These are phyloP conservation scores for Rheum nobile DNA, from an alignment of 148 eudicot species.

Conservation along the genomic window DNA sequence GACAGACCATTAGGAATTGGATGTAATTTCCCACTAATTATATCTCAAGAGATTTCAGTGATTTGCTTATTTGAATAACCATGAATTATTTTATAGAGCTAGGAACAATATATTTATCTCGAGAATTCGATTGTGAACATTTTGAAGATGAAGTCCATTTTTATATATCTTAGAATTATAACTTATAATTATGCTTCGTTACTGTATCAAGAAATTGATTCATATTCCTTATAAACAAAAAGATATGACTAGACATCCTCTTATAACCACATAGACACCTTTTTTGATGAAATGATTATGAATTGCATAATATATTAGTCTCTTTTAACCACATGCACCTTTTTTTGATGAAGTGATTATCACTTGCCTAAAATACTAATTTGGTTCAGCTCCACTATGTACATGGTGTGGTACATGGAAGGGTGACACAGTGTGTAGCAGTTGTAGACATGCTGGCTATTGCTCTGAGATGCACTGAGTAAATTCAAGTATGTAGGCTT, in stretches of 20 bases:
- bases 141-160: neutral
- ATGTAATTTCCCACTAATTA: conserved; percentile 33
- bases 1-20: conserved; percentile 38
- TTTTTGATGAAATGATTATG: too few species aligned
- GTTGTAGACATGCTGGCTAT: conserved; percentile 56
- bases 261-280: too few species aligned
- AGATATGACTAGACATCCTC: neutral
- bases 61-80: neutral
- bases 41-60: neutral
- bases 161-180: neutral
- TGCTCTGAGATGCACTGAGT: conserved; percentile 89
- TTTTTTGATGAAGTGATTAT: too few species aligned
- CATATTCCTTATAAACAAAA: neutral
- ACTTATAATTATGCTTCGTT: neutral
- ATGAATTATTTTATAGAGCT: neutral
- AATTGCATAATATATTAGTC: too few species aligned
- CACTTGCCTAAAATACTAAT: neutral
- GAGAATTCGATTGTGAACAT: neutral
- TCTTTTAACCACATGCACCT: neutral
- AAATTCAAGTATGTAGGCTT: conserved; percentile 2
- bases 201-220: neutral
- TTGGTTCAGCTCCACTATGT: conserved; percentile 54
- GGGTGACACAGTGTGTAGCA: conserved; percentile 69
- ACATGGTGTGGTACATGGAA: conserved; percentile 94
- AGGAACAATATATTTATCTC: neutral